phyloP scores from a whole-genome alignment of 345 rosid genomes.

The Moricandia arvensis region DNA sequence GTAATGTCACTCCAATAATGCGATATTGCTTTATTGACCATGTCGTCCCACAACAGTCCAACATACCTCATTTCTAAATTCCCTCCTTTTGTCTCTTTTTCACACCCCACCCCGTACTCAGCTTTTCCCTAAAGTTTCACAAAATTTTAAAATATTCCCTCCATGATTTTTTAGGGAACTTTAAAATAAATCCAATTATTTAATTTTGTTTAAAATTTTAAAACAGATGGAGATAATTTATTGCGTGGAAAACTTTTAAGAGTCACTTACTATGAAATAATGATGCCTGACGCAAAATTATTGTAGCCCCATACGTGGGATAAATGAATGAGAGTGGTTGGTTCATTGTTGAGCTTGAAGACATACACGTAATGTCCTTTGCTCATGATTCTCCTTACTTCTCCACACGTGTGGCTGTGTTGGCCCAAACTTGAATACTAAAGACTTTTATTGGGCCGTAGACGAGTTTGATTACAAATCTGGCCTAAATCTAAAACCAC shows the following conservation, averaged over 20 bases:
- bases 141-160: constrained; percentile 25
- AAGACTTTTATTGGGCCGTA: not conserved
- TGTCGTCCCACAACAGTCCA: constrained; percentile 35
- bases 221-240: not conserved
- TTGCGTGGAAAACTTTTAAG: constrained; percentile 17
- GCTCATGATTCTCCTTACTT: constrained; percentile 4
- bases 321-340: constrained; percentile 16
- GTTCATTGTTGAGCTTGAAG: constrained; percentile 15
- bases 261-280: constrained; percentile 26
- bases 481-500: not conserved
- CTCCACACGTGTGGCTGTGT: constrained; percentile 3
- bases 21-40: constrained; percentile 55
- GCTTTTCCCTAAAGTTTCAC: constrained; percentile 37
- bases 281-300: constrained; percentile 14
- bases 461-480: not conserved
- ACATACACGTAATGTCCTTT: not conserved
- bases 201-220: not conserved
- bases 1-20: constrained; percentile 39
- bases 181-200: not conserved
- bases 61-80: constrained; percentile 25
- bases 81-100: constrained; percentile 40
- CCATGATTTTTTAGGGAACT: constrained; percentile 12
- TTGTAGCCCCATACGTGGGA: constrained; percentile 27
- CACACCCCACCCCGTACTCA: constrained; percentile 40
- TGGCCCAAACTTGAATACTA: not conserved